Conservation (phyloP, 257 asterid species). For the Solanum ossicruentum region DNA sequence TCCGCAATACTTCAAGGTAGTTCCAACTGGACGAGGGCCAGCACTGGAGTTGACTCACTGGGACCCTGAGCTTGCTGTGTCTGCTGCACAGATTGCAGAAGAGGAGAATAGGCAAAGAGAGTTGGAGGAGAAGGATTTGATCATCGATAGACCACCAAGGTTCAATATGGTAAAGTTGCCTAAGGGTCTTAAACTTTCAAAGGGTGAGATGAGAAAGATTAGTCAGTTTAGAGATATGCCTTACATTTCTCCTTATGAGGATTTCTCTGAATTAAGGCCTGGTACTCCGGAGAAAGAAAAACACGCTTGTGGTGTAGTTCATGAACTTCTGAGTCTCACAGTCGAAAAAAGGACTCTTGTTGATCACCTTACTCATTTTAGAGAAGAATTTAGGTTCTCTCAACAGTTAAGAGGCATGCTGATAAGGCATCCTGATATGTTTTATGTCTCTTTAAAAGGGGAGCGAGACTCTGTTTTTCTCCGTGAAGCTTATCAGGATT, state of each 20-base stretch:
- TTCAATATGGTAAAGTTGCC: conserved; percentile 79
- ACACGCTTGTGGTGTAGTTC: conserved; percentile 81
- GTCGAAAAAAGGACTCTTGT: conserved; percentile 92
- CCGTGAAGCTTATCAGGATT: conserved; percentile 86
- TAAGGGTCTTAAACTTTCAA: conserved; percentile 72
- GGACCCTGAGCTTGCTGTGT: conserved; percentile 89
- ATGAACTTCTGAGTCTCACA: conserved; percentile 91
- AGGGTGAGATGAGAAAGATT: conserved; percentile 89
- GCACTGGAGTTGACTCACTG: conserved; percentile 84
- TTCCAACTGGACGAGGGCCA: conserved; percentile 65
- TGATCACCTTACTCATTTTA: conserved; percentile 86
- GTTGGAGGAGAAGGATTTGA: conserved; percentile 60
- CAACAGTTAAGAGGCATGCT: conserved; percentile 97
- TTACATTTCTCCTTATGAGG: conserved; percentile 77
- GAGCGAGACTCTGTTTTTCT: conserved; percentile 94
- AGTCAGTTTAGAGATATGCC: conserved; percentile 71
- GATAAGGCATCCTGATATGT: conserved; percentile 97
- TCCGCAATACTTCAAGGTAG: conserved; percentile 85
- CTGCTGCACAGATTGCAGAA: conserved; percentile 93
- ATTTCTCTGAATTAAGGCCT: conserved; percentile 55
- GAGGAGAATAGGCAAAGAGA: conserved; percentile 62
- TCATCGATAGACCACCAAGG: conserved; percentile 62
- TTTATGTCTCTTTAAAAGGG: conserved; percentile 83
- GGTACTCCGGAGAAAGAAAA: conserved; percentile 76
- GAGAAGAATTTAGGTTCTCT: conserved; percentile 92